Conservation (phyloP, 2,329 filamentous ascomycete species). For the Clonostachys chloroleuca region DNA sequence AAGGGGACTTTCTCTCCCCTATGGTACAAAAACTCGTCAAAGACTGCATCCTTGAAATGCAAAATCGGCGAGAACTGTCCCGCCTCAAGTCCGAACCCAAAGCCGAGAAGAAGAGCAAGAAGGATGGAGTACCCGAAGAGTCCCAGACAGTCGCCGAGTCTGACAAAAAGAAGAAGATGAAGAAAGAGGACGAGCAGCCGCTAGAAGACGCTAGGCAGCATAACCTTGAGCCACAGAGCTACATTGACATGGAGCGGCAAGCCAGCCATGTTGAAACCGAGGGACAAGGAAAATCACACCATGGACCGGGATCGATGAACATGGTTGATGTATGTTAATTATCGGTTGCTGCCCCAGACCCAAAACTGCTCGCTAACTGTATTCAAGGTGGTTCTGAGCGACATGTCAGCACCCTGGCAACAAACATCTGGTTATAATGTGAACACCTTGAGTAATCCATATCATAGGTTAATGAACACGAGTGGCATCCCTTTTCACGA, state of each 20-base stretch:
- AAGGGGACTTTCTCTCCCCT: slow-evolving; percentile 84
- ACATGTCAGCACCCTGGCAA: slow-evolving; percentile 98
- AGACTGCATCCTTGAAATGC: slow-evolving; percentile 64
- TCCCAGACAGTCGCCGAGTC: too few relatives aligned
- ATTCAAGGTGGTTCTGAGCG: slow-evolving; percentile 77
- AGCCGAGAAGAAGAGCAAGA: not conserved
- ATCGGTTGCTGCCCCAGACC: not conserved
- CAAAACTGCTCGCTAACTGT: slow-evolving; percentile 7
- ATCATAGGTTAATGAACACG: slow-evolving; percentile 99
- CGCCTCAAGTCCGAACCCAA: slow-evolving; percentile 9
- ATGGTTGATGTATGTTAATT: slow-evolving; percentile 60
- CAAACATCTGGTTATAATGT: slow-evolving; percentile 74
- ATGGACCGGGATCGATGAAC: slow-evolving; percentile 28
- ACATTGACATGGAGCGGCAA: slow-evolving; percentile 61
- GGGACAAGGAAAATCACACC: slow-evolving; percentile 7
- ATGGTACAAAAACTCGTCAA: slow-evolving; percentile 73
- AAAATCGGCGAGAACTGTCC: slow-evolving; percentile 13
- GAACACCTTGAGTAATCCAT: slow-evolving; percentile 91
- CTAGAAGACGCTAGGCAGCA: slow-evolving; percentile 9
- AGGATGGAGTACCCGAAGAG: not conserved
- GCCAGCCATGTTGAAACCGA: slow-evolving; percentile 9
- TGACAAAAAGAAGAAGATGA: too few relatives aligned
- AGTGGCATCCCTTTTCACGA: slow-evolving; percentile 83
- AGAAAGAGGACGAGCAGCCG: not conserved
- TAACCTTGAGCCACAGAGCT: slow-evolving; percentile 44